Evolutionary conservation across 495 filamentous ascomycete genomes (phyloP).

Genomic region (Thozetella sp.): DNA sequence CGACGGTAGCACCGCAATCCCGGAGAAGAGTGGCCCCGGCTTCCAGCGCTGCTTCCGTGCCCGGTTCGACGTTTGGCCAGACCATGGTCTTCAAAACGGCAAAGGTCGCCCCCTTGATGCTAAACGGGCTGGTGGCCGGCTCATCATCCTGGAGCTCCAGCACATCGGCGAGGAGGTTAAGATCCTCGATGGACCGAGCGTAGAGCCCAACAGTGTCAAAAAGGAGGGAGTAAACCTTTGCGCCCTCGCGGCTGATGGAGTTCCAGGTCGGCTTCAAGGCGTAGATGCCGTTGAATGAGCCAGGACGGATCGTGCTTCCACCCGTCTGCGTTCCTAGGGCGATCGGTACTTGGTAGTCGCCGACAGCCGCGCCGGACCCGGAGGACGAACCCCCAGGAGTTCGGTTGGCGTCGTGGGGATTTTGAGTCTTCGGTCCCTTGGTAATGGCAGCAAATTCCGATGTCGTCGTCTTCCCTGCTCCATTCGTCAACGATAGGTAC

Average conservation of each 20-base stretch:
- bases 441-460: constrained; percentile 51
- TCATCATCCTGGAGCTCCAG: constrained; percentile 50
- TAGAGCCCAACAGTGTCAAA: constrained; percentile 58
- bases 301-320: constrained; percentile 52
- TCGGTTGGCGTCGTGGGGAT: constrained; percentile 45
- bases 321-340: constrained; percentile 53
- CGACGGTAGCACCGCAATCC: constrained; percentile 40
- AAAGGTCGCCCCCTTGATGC: constrained; percentile 42
- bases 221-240: constrained; percentile 44
- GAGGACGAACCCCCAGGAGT: constrained; percentile 57
- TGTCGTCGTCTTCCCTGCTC: constrained; percentile 43
- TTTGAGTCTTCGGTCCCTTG: constrained; percentile 34
- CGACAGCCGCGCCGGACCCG: constrained; percentile 54
- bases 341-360: constrained; percentile 49
- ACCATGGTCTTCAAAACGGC: constrained; percentile 46
- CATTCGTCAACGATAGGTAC: not conserved
- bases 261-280: constrained; percentile 61
- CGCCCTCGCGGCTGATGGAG: constrained; percentile 54
- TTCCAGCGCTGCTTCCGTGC: constrained; percentile 41
- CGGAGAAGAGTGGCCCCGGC: constrained; percentile 37
- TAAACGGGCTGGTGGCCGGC: constrained; percentile 21
- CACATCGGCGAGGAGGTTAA: constrained; percentile 47
- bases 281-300: constrained; percentile 55
- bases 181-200: constrained; percentile 47
- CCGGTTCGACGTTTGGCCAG: constrained; percentile 50